A percentile compares a stretch with the other conserved stretches of the same genome.
Conservation (phyloP, 805 yeast species). For the Spathaspora arborariae region DNA sequence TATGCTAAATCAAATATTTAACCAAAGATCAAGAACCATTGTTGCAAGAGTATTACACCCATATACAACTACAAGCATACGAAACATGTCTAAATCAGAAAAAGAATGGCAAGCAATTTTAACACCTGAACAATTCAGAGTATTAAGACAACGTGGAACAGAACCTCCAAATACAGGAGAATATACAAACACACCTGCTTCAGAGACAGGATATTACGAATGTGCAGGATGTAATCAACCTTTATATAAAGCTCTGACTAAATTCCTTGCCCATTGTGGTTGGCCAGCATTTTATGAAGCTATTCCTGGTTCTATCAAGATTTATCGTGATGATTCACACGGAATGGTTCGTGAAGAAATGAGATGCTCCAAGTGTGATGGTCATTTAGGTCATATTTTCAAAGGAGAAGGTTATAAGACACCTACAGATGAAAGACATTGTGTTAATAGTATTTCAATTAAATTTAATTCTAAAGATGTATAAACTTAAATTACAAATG, state of each 20-base stretch:
- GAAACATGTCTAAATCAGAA: slow-evolving; percentile 35
- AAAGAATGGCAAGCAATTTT: slow-evolving; percentile 79
- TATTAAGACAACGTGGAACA: slow-evolving; percentile 71
- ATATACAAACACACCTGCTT: slow-evolving; percentile 49
- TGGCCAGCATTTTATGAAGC: slow-evolving; percentile 98
- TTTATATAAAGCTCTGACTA: slow-evolving; percentile 71
- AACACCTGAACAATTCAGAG: slow-evolving; percentile 71
- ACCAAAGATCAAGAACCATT: not conserved
- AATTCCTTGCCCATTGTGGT: slow-evolving; percentile 90
- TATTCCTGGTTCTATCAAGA: slow-evolving; percentile 69
- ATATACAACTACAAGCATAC: not conserved
- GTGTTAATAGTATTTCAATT: slow-evolving; percentile 84
- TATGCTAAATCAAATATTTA: not conserved
- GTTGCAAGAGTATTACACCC: not conserved
- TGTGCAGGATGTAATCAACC: slow-evolving; percentile 89
- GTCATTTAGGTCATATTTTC: slow-evolving; percentile 94
- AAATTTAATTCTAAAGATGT: slow-evolving; percentile 43
- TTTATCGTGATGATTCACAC: slow-evolving; percentile 53
- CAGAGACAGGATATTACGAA: slow-evolving; percentile 58
- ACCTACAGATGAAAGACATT: slow-evolving; percentile 90
- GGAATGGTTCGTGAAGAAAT: slow-evolving; percentile 91
- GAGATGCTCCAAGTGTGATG: slow-evolving; percentile 83
- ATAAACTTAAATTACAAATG: slow-evolving; percentile 51
- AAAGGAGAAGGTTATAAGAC: slow-evolving; percentile 88
- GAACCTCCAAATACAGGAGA: slow-evolving; percentile 66